Conservation (phyloP, 768 basidiomycete genomes). For the Boletus rubescentipes region DNA sequence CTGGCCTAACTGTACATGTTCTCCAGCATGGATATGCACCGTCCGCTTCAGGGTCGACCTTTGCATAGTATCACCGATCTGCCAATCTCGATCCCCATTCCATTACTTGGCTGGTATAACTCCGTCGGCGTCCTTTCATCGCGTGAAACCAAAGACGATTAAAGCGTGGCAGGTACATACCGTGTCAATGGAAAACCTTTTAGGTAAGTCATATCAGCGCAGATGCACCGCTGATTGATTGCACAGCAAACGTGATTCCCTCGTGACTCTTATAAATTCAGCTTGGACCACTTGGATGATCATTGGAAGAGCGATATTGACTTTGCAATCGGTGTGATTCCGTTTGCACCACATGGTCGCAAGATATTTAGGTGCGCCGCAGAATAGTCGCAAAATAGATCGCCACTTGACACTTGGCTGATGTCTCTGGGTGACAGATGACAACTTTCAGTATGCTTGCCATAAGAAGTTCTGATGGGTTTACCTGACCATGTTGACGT, state of each 20-base stretch:
- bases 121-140: background rate
- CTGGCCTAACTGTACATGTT: background rate
- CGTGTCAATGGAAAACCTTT: background rate
- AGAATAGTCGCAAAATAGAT: background rate
- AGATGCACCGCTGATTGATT: background rate
- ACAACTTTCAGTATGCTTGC: too few species aligned
- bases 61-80: background rate
- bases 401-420: background rate
- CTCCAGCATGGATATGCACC: background rate
- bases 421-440: background rate
- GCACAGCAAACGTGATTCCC: conserved; percentile 4
- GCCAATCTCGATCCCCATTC: background rate
- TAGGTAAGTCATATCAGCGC: background rate
- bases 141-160: background rate
- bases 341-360: background rate
- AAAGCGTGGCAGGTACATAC: background rate
- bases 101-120: background rate
- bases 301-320: background rate
- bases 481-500: too few species aligned
- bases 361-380: background rate
- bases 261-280: background rate
- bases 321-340: background rate
- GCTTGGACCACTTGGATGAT: background rate
- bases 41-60: too few species aligned
- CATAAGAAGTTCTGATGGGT: too few species aligned